These are phyloP conservation scores for Isabelozyma heimii DNA, from an alignment of 805 yeast genomes.

Conservation along the genomic window DNA sequence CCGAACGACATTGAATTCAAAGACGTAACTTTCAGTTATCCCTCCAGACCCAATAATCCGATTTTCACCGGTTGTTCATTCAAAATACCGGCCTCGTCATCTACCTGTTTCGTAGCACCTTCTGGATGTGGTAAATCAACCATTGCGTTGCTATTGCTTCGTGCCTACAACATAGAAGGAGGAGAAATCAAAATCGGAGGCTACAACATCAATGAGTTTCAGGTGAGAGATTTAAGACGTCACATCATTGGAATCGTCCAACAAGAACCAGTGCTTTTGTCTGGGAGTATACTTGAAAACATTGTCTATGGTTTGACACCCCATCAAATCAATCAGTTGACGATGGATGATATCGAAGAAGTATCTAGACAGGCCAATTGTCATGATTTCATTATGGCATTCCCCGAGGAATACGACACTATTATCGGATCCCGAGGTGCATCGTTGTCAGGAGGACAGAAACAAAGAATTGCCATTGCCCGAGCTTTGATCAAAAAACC, in stretches of 20 bases:
- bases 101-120: constrained; percentile 51
- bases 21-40: constrained; percentile 41
- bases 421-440: constrained; percentile 55
- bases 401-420: constrained; percentile 63
- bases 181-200: constrained; percentile 57
- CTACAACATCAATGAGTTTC: constrained; percentile 43
- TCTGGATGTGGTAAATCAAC: constrained; percentile 65
- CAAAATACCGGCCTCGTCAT: constrained; percentile 31
- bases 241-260: constrained; percentile 56
- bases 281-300: constrained; percentile 56
- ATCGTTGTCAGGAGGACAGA: constrained; percentile 70
- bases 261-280: constrained; percentile 58
- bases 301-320: constrained; percentile 51
- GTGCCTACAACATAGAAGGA: constrained; percentile 48
- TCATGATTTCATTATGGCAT: constrained; percentile 52
- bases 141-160: constrained; percentile 50
- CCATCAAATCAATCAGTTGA: constrained; percentile 26
- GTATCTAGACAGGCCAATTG: constrained; percentile 54
- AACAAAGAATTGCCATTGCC: constrained; percentile 75
- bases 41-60: constrained; percentile 33
- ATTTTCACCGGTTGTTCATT: constrained; percentile 39
- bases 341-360: constrained; percentile 40
- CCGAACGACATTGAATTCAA: constrained; percentile 36
- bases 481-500: constrained; percentile 70
- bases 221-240: constrained; percentile 48